Conservation (phyloP, 306 rosid genomes). For the Rosa lucieae region DNA sequence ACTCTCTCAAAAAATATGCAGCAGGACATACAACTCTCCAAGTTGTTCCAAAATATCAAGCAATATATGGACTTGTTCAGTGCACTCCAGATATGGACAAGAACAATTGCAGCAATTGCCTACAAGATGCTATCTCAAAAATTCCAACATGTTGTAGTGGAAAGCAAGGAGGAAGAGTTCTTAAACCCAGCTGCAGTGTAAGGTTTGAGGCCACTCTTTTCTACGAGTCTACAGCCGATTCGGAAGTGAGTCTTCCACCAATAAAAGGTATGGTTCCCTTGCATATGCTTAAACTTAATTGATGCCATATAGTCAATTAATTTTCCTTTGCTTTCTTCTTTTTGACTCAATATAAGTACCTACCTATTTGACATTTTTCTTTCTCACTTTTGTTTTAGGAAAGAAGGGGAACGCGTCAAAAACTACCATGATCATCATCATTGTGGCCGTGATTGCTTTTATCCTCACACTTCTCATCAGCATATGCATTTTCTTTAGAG, state of each 20-base stretch:
- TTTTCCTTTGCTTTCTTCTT: not conserved
- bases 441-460: not conserved
- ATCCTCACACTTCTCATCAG: not conserved
- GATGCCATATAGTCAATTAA: not conserved
- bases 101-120: slow-evolving; percentile 5
- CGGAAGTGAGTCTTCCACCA: slow-evolving; percentile 25
- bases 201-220: slow-evolving; percentile 5
- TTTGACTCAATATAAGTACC: not conserved
- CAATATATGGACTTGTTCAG: slow-evolving; percentile 17
- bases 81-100: slow-evolving; percentile 13
- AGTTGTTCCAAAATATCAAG: not conserved
- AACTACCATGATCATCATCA: not conserved
- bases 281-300: not conserved
- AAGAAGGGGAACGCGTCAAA: not conserved
- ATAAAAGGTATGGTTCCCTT: not conserved
- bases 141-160: not conserved
- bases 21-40: not conserved
- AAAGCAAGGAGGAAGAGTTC: not conserved
- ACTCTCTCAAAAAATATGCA: slow-evolving; percentile 1
- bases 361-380: too few species aligned
- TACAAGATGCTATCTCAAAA: not conserved
- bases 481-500: not conserved
- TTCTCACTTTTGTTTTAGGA: not conserved
- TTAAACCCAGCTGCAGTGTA: slow-evolving; percentile 14
- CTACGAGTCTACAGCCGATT: slow-evolving; percentile 8